These are phyloP conservation scores for Phytophthora citricola DNA, from an alignment of 352 stramenopile species.

Conservation along the genomic window DNA sequence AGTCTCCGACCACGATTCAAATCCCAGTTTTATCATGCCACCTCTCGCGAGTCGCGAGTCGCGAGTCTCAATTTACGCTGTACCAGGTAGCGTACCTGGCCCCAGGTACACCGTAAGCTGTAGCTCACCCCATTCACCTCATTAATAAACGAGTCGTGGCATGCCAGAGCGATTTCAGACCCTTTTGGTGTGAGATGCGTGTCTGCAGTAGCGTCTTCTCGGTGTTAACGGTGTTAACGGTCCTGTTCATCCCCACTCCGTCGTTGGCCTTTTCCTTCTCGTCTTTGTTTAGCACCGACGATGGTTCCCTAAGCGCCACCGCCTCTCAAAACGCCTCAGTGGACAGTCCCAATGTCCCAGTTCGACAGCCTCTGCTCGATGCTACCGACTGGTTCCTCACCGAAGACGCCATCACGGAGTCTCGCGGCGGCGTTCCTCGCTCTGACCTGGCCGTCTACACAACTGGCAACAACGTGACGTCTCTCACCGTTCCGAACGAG, in stretches of 20 bases:
- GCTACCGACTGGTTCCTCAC: constrained; percentile 59
- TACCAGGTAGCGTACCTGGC: too few species aligned
- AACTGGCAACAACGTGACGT: constrained; percentile 45
- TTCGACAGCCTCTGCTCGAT: constrained; percentile 47
- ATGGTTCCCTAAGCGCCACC: background rate
- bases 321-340: background rate
- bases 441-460: constrained; percentile 40
- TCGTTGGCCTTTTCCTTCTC: constrained; percentile 11
- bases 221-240: background rate
- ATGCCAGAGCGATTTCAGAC: background rate
- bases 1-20: background rate
- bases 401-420: constrained; percentile 46
- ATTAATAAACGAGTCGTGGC: background rate
- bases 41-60: too few species aligned
- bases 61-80: too few species aligned
- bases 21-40: background rate
- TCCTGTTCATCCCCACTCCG: background rate
- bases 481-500: constrained; percentile 41
- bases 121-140: background rate
- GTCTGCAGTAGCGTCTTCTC: background rate
- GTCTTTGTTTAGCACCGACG: constrained; percentile 4
- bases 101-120: too few species aligned
- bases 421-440: constrained; percentile 45
- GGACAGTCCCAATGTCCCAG: constrained; percentile 35
- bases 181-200: background rate